A percentile compares a stretch with the other conserved stretches of the same genome.
phyloP scores from a whole-genome alignment of 2,329 filamentous ascomycete species.

The Fusarium illudens region DNA sequence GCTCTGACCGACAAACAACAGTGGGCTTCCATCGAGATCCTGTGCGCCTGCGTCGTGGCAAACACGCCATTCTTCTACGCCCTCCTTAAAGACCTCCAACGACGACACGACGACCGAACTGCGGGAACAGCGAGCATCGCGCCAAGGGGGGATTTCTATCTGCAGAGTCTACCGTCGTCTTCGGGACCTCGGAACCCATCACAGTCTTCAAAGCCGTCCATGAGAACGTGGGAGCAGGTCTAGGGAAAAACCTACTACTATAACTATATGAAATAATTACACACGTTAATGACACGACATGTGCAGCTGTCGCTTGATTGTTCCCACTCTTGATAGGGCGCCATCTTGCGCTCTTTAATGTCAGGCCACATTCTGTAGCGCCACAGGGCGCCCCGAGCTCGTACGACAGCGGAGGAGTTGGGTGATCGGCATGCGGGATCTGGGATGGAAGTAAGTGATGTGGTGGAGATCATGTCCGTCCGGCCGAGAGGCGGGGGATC shows the following conservation, averaged over 20 bases:
- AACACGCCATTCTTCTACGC: conserved; percentile 46
- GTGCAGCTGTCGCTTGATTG: neutral
- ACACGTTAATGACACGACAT: neutral
- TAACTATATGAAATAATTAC: neutral
- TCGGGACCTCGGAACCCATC: conserved; percentile 6
- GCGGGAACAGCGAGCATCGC: conserved; percentile 20
- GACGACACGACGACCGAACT: conserved; percentile 38
- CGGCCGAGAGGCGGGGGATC: neutral
- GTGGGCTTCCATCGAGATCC: conserved; percentile 48
- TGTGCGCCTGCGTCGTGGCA: conserved; percentile 45
- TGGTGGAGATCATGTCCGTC: neutral
- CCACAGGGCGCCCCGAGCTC: neutral
- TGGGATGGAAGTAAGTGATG: too few relatives aligned
- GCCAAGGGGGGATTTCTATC: conserved; percentile 11
- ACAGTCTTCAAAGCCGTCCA: neutral
- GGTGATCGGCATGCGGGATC: neutral
- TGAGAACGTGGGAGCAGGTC: neutral
- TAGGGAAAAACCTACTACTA: neutral
- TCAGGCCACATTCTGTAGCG: neutral
- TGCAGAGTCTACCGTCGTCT: conserved; percentile 26
- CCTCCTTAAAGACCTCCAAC: conserved; percentile 39
- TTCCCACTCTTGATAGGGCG: neutral
- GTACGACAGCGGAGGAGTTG: neutral
- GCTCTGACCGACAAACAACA: neutral
- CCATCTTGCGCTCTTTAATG: neutral